phyloP scores from a whole-genome alignment of 352 stramenopile genomes.

The Paralagenidium karlingii region DNA sequence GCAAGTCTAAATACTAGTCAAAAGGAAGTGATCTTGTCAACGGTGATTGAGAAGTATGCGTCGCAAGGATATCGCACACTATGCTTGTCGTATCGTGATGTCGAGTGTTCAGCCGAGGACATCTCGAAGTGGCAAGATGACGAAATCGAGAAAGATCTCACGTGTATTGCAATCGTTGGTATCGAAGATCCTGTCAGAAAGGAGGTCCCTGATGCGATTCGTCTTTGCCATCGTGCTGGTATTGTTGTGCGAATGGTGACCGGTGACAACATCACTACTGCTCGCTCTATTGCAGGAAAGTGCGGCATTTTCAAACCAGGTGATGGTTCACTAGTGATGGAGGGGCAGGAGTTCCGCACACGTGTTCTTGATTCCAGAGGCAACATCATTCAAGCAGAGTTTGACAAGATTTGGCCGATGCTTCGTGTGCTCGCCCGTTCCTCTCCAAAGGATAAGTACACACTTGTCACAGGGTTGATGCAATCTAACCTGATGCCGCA shows the following conservation, averaged over 20 bases:
- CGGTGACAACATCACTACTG: slow-evolving; percentile 14
- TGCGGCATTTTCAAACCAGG: slow-evolving; percentile 8
- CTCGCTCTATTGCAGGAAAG: slow-evolving; percentile 8
- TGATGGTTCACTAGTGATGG: slow-evolving; percentile 41
- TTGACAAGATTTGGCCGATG: slow-evolving; percentile 87
- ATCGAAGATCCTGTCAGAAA: slow-evolving; percentile 12
- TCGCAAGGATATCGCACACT: slow-evolving; percentile 34
- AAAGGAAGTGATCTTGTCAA: background rate
- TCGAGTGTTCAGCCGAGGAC: slow-evolving; percentile 7
- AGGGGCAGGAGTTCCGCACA: slow-evolving; percentile 50
- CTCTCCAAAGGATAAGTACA: slow-evolving; percentile 95
- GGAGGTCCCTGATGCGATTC: slow-evolving; percentile 9
- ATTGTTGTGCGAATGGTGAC: slow-evolving; percentile 13
- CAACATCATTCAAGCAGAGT: slow-evolving; percentile 74
- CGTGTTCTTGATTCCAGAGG: slow-evolving; percentile 51
- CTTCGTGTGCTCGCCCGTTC: slow-evolving; percentile 88
- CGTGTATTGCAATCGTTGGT: slow-evolving; percentile 7
- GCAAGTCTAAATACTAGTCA: background rate
- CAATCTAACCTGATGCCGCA: slow-evolving; percentile 65
- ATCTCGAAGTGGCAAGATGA: slow-evolving; percentile 14
- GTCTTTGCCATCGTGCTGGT: slow-evolving; percentile 7
- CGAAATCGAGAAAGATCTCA: slow-evolving; percentile 17
- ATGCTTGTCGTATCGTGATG: slow-evolving; percentile 42
- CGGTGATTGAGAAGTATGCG: slow-evolving; percentile 17
- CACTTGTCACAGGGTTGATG: slow-evolving; percentile 90